Conservation (phyloP, 2,329 filamentous ascomycete species). For the Ophiostoma angusticollis region DNA sequence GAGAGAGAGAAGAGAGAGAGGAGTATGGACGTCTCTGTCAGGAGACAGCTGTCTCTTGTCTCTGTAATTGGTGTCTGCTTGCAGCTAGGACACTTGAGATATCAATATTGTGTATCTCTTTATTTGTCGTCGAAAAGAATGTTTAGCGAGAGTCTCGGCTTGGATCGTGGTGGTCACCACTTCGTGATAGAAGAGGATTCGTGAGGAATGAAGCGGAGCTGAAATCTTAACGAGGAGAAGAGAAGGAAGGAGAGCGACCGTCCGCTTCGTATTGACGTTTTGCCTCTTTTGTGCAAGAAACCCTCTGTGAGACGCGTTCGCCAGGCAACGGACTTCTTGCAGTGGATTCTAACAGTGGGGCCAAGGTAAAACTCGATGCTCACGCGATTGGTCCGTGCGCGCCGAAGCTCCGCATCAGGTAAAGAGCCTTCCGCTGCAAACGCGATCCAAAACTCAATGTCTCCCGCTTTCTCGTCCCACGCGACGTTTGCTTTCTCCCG, state of each 20-base stretch:
- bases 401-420: background rate
- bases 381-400: constrained; percentile 4
- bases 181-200: background rate
- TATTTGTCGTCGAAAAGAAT: too few species aligned
- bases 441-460: too few species aligned
- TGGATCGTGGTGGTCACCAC: background rate
- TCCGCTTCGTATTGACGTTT: constrained; percentile 10
- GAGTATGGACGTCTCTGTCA: too few species aligned
- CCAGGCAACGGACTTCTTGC: constrained; percentile 10
- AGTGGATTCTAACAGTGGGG: too few species aligned
- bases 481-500: background rate
- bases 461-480: background rate
- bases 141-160: background rate
- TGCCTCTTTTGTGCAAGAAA: constrained; percentile 12
- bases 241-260: constrained; percentile 3
- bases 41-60: too few species aligned
- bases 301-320: constrained; percentile 5
- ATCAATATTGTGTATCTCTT: too few species aligned
- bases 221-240: background rate
- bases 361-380: too few species aligned
- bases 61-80: too few species aligned
- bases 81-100: too few species aligned
- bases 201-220: constrained; percentile 6
- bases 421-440: background rate
- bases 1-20: background rate